phyloP scores from a whole-genome alignment of 805 yeast genomes.

The Tetrapisispora fleetii region DNA sequence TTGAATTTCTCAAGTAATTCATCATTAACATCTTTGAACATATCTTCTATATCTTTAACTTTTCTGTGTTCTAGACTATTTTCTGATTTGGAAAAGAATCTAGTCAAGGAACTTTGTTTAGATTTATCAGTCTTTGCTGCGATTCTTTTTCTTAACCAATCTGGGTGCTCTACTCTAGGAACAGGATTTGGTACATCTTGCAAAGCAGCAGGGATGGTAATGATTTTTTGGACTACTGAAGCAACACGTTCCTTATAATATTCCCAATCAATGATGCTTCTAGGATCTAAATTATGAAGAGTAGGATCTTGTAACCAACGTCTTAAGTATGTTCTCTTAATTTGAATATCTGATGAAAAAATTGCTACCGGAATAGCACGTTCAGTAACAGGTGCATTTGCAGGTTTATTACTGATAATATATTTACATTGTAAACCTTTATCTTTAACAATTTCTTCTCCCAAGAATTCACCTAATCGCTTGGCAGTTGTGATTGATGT shows the following conservation, averaged over 20 bases:
- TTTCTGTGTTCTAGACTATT: slow-evolving; percentile 32
- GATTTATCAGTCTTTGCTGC: slow-evolving; percentile 50
- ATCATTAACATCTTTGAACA: slow-evolving; percentile 32
- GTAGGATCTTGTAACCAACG: slow-evolving; percentile 82
- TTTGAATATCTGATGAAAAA: slow-evolving; percentile 68
- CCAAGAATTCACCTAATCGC: slow-evolving; percentile 87
- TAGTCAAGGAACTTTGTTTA: slow-evolving; percentile 58
- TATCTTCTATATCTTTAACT: slow-evolving; percentile 68
- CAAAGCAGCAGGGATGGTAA: slow-evolving; percentile 94
- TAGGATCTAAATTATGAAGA: slow-evolving; percentile 72
- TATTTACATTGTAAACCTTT: slow-evolving; percentile 93
- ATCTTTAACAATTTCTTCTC: slow-evolving; percentile 93
- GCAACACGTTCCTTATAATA: slow-evolving; percentile 86
- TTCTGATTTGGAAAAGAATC: slow-evolving; percentile 43
- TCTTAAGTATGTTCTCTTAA: slow-evolving; percentile 63
- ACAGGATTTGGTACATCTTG: slow-evolving; percentile 86
- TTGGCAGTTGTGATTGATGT: slow-evolving; percentile 94
- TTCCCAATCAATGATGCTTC: slow-evolving; percentile 85
- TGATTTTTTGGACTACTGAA: slow-evolving; percentile 87
- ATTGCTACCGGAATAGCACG: slow-evolving; percentile 95
- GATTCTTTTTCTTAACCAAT: slow-evolving; percentile 71
- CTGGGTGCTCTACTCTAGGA: slow-evolving; percentile 89
- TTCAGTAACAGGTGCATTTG: slow-evolving; percentile 84
- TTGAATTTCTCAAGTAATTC: slow-evolving; percentile 17
- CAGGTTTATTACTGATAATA: slow-evolving; percentile 76